Percentiles rank a stretch among this genome's conserved stretches.
These are phyloP conservation scores for Cryptosporidium bovis DNA, from an alignment of 169 alveolate species.

Conservation along the genomic window DNA sequence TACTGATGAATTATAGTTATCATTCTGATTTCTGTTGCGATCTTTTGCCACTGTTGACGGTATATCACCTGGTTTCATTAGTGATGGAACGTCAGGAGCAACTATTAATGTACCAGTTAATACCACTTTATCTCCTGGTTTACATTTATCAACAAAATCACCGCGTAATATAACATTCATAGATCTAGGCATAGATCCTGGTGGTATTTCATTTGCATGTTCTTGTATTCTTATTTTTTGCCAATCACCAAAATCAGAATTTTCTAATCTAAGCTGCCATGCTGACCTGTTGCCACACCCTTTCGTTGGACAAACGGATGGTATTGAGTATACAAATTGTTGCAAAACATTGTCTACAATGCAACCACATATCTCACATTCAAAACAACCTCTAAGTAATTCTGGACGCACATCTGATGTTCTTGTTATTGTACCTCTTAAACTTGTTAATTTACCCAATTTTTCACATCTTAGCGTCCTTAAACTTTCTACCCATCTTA, in stretches of 20 bases:
- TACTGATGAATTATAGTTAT: conserved; percentile 41
- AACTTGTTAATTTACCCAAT: conserved; percentile 92
- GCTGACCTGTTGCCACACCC: conserved; percentile 75
- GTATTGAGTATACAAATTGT: conserved; percentile 93
- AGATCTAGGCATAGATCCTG: conserved; percentile 97
- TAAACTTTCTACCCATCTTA: conserved; percentile 76
- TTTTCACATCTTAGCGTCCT: conserved; percentile 84
- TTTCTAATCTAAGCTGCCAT: conserved; percentile 91
- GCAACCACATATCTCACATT: conserved; percentile 91
- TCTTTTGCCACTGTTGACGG: conserved; percentile 79
- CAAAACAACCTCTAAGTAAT: conserved; percentile 91
- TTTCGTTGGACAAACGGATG: conserved; percentile 81
- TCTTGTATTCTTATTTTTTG: conserved; percentile 95
- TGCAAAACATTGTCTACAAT: conserved; percentile 90
- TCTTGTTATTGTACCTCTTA: conserved; percentile 96
- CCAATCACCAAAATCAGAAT: conserved; percentile 93
- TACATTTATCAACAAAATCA: conserved; percentile 93
- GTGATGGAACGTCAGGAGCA: conserved; percentile 95
- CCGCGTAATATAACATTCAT: conserved; percentile 94
- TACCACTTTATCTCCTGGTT: conserved; percentile 96
- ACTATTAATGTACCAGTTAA: conserved; percentile 94
- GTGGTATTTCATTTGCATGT: conserved; percentile 93
- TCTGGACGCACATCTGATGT: conserved; percentile 98
- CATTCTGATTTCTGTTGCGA: conserved; percentile 79
- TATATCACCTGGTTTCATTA: conserved; percentile 95